These are phyloP conservation scores for Monotropa hypopitys DNA, from an alignment of 179 eudicot genomes.

Conservation along the genomic window DNA sequence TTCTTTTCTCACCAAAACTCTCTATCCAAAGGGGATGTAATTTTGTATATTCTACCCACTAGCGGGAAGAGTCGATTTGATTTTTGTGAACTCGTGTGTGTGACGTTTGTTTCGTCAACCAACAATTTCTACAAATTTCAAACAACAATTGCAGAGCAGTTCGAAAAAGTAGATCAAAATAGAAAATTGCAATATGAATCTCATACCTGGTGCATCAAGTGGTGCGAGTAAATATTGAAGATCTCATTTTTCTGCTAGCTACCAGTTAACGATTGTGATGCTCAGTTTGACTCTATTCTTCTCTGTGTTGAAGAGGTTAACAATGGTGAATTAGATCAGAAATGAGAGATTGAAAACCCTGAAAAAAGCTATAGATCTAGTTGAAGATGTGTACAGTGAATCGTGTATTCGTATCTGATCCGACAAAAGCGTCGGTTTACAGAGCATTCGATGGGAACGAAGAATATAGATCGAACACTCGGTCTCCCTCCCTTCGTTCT, in stretches of 20 bases:
- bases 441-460: background rate
- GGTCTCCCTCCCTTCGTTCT: background rate
- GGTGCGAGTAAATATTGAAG: slow-evolving; percentile 5
- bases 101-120: background rate
- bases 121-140: background rate
- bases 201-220: slow-evolving; percentile 11
- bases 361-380: background rate
- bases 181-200: background rate
- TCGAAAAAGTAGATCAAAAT: background rate
- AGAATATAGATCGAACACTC: background rate
- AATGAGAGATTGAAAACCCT: background rate
- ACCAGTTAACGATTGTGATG: background rate
- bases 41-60: no score
- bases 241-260: background rate
- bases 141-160: background rate
- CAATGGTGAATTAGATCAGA: background rate
- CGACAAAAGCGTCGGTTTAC: background rate
- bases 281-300: background rate
- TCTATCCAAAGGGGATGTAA: no score
- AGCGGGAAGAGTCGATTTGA: no score
- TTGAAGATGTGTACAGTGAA: background rate
- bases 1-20: no score
- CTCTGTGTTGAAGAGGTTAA: background rate
- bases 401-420: background rate
- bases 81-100: background rate